A percentile compares a stretch with the other conserved stretches of the same genome.
Evolutionary conservation across 2,329 filamentous ascomycete genomes (phyloP).

Genomic region (Trichoderma sp.): DNA sequence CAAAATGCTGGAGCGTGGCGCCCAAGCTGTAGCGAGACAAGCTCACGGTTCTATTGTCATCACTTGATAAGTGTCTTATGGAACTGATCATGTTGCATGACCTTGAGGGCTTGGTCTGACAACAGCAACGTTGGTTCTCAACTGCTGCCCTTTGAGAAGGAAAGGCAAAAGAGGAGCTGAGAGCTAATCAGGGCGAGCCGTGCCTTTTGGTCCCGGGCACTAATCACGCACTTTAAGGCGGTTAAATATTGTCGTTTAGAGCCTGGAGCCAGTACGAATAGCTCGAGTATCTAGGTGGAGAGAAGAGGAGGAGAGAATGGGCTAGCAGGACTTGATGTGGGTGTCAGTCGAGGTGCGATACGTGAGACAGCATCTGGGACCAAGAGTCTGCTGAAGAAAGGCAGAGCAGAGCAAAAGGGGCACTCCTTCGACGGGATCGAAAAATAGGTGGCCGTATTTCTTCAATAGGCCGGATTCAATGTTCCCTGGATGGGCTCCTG

Average conservation of each 20-base stretch:
- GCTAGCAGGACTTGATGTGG: neutral
- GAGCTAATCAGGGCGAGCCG: constrained; percentile 25
- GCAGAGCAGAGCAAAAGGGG: neutral
- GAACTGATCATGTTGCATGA: neutral
- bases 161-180: neutral
- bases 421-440: neutral
- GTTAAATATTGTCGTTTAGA: neutral
- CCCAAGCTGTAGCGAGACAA: neutral
- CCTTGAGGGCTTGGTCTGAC: neutral
- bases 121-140: neutral
- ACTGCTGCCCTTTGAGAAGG: neutral
- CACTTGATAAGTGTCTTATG: neutral
- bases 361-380: constrained; percentile 1
- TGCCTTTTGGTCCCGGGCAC: constrained; percentile 23
- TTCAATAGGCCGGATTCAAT: neutral
- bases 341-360: neutral
- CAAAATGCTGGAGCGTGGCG: neutral
- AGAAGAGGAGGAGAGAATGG: neutral
- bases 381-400: constrained; percentile 10
- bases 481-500: constrained; percentile 5
- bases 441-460: neutral
- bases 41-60: neutral
- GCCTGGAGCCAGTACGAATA: neutral
- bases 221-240: constrained; percentile 2
- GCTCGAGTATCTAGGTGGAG: neutral